A percentile compares a stretch with the other conserved stretches of the same genome.
phyloP scores from a whole-genome alignment of 179 eudicot species.

The Spergularia azorica region DNA sequence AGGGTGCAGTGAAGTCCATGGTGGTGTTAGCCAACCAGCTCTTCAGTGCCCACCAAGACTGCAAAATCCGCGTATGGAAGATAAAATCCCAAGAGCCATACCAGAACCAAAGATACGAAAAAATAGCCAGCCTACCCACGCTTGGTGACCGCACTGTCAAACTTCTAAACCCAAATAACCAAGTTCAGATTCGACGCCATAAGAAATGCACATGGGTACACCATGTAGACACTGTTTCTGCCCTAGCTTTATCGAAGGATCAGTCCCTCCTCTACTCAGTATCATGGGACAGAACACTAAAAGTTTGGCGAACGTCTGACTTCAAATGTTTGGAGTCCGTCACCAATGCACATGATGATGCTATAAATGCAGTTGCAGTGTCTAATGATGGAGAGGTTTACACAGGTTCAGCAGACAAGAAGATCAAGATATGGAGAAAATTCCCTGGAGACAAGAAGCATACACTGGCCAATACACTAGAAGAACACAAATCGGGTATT shows the following conservation, averaged over 20 bases:
- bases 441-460: constrained; percentile 41
- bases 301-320: constrained; percentile 50
- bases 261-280: constrained; percentile 55
- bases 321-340: constrained; percentile 58
- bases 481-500: constrained; percentile 83
- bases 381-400: constrained; percentile 58
- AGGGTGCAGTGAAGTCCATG: constrained; percentile 70
- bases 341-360: constrained; percentile 67
- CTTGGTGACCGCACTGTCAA: constrained; percentile 52
- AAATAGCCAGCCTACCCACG: constrained; percentile 66
- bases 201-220: constrained; percentile 70
- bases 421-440: constrained; percentile 68
- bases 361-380: constrained; percentile 63
- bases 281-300: constrained; percentile 75
- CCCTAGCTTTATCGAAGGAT: constrained; percentile 48
- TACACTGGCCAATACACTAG: constrained; percentile 52
- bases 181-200: constrained; percentile 70
- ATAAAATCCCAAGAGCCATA: constrained; percentile 37
- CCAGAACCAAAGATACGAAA: constrained; percentile 41
- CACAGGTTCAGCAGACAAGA: constrained; percentile 78
- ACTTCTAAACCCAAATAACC: constrained; percentile 54
- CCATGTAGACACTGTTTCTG: constrained; percentile 82
- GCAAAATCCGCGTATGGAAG: constrained; percentile 71
- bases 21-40: constrained; percentile 49
- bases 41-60: constrained; percentile 68